Conservation (phyloP, 2,329 filamentous ascomycete species). For the Akanthomyces uredinophilus region DNA sequence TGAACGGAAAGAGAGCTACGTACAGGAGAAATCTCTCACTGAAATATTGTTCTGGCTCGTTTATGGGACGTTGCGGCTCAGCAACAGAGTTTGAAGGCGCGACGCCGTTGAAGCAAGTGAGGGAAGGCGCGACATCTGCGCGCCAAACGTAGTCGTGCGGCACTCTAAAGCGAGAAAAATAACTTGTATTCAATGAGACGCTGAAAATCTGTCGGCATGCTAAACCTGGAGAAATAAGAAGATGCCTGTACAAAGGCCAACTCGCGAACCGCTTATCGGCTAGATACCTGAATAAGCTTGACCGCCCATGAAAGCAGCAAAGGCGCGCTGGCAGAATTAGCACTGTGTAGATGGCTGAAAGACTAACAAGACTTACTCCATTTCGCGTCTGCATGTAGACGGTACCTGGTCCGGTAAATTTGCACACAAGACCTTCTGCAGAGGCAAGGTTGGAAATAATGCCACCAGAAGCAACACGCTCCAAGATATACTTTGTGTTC, state of each 20-base stretch:
- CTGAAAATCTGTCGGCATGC: background rate
- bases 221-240: background rate
- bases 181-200: background rate
- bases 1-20: background rate
- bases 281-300: slow-evolving; percentile 33
- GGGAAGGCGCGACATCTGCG: background rate
- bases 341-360: background rate
- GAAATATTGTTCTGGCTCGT: background rate
- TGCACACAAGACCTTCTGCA: slow-evolving; percentile 87
- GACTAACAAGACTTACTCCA: slow-evolving; percentile 44
- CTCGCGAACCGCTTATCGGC: background rate
- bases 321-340: slow-evolving; percentile 38
- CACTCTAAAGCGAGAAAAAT: background rate
- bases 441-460: slow-evolving; percentile 83
- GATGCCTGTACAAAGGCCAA: background rate
- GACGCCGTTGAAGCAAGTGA: background rate
- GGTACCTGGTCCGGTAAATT: slow-evolving; percentile 86
- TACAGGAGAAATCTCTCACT: background rate
- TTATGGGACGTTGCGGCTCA: background rate
- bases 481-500: slow-evolving; percentile 92
- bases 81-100: background rate
- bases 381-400: slow-evolving; percentile 93
- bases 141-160: background rate
- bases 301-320: slow-evolving; percentile 47
- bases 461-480: slow-evolving; percentile 84